Conservation (phyloP, 495 filamentous ascomycete genomes). For the Schizothecium vesticola region DNA sequence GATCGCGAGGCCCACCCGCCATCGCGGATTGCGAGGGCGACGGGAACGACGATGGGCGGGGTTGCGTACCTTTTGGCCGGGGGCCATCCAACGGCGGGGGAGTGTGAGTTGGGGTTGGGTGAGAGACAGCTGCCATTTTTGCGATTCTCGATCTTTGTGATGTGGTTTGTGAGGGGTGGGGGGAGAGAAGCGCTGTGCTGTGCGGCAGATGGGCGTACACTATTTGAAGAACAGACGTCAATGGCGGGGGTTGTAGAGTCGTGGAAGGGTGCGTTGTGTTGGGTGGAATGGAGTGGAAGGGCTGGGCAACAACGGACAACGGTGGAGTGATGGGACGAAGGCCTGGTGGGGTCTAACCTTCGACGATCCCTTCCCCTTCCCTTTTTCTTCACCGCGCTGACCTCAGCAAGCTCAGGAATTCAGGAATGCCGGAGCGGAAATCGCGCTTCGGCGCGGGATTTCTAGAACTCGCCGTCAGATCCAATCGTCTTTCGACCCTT, state of each 20-base stretch:
- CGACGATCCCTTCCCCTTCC: background rate
- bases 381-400: background rate
- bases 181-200: background rate
- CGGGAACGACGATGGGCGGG: background rate
- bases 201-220: background rate
- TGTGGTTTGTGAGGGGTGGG: background rate
- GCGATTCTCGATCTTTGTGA: background rate
- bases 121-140: slow-evolving; percentile 35
- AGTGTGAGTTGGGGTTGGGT: slow-evolving; percentile 33
- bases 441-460: background rate
- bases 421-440: background rate
- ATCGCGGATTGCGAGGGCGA: background rate
- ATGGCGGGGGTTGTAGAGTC: background rate
- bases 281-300: background rate
- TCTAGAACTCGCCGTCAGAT: background rate
- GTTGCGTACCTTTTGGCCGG: slow-evolving; percentile 68
- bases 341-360: background rate
- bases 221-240: background rate
- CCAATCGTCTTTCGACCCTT: background rate
- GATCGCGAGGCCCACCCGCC: background rate
- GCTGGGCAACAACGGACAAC: background rate
- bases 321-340: background rate
- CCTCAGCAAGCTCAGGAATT: background rate
- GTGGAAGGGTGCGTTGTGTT: background rate
- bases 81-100: slow-evolving; percentile 46